Evolutionary conservation across 2,329 filamentous ascomycete genomes (phyloP), one percentile per base, ranked within the genome.

Genomic region (Trichophyton rubrum): DNA sequence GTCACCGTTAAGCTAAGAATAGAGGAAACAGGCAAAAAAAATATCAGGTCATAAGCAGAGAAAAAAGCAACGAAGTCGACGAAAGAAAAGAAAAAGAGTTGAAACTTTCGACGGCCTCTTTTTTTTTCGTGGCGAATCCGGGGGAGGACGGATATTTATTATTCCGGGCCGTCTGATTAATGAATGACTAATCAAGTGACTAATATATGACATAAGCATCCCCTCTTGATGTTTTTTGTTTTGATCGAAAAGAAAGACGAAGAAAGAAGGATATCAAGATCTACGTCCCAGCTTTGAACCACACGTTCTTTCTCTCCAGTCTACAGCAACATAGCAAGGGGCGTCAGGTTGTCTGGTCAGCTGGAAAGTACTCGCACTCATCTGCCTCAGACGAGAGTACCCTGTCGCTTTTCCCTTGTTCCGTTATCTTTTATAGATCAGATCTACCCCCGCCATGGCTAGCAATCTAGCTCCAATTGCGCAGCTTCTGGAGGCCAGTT

Each of bases 401-500:
- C 6, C n/a, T n/a, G 40, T 43, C n/a, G n/a, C 15, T 7, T 43
- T n/a, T 43, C n/a, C 15, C 13, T n/a, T n/a, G 15, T 43, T 43
- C 38, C 3, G 43, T 62, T 20, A 63, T 61, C 67, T 67, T 62
- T 27, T 66, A 64, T 66, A 66, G 65, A 65, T 66, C 30, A 41
- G 8, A 5, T 43, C 40, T 3, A n/a, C 33, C 30, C 55, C 55
- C 30, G 72, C 69, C 69, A 88, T 87, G 84, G 80, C 84, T 68
- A 75, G 79, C 65, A 80, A 83, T 72, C 77, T 85, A 65, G 77
- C 81, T 71, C 75, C 77, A 66, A 77, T 96, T 73, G 87, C 90
- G 65, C 85, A 90, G 80, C 82, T 97, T 74, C 85, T 99, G 65
- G 84, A 95, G 75, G 89, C 90, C 69, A 97, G 90, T 69, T 82